Conservation (phyloP, 2,329 filamentous ascomycete species). For the Fusarium sp. region DNA sequence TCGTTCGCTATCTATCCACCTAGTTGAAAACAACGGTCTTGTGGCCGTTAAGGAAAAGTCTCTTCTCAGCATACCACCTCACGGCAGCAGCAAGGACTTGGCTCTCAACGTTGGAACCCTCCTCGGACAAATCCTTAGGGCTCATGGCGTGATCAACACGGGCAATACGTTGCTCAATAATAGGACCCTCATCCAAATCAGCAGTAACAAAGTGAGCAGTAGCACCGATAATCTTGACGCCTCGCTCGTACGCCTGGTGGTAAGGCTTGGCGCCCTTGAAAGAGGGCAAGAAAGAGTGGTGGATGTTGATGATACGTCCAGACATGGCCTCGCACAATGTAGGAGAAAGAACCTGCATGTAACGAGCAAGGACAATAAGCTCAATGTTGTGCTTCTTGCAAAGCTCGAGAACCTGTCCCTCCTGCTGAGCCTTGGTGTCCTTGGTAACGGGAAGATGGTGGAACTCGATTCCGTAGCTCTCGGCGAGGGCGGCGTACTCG, state of each 20-base stretch:
- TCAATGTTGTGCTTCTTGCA: slow-evolving; percentile 77
- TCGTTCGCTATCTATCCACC: not conserved
- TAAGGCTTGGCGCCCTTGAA: slow-evolving; percentile 93
- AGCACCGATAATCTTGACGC: slow-evolving; percentile 89
- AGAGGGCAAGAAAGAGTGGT: slow-evolving; percentile 85
- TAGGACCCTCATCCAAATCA: slow-evolving; percentile 86
- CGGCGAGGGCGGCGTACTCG: slow-evolving; percentile 75
- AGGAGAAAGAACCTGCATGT: slow-evolving; percentile 88
- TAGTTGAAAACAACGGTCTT: slow-evolving; percentile 82
- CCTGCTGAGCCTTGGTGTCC: slow-evolving; percentile 81
- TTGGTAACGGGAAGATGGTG: slow-evolving; percentile 82
- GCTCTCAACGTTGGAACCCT: slow-evolving; percentile 86
- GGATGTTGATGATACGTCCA: slow-evolving; percentile 91
- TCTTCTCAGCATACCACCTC: slow-evolving; percentile 83
- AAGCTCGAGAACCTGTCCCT: slow-evolving; percentile 76
- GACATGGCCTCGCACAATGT: slow-evolving; percentile 81
- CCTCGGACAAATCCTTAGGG: slow-evolving; percentile 79
- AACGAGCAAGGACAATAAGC: slow-evolving; percentile 82
- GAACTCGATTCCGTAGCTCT: slow-evolving; percentile 81
- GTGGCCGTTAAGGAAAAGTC: slow-evolving; percentile 80
- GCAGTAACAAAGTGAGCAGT: slow-evolving; percentile 89
- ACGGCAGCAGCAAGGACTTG: slow-evolving; percentile 84
- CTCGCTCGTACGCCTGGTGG: slow-evolving; percentile 86
- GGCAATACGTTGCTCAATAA: slow-evolving; percentile 85
- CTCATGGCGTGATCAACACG: slow-evolving; percentile 82